These are phyloP conservation scores for Pichia manshurica DNA, from an alignment of 805 yeast genomes.

Conservation along the genomic window DNA sequence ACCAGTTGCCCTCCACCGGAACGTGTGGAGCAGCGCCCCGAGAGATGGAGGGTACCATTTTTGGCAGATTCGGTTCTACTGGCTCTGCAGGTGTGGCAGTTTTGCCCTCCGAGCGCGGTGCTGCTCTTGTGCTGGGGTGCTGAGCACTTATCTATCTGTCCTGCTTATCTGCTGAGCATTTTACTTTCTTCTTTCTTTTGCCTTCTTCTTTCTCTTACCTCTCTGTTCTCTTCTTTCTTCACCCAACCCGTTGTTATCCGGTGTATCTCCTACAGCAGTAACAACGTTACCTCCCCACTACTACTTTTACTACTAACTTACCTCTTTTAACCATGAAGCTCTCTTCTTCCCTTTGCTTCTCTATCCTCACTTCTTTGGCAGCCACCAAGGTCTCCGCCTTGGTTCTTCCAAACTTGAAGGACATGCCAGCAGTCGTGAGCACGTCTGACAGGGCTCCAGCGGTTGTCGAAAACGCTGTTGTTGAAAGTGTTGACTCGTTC, in stretches of 20 bases:
- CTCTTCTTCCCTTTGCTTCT: constrained; percentile 13
- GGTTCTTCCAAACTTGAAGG: constrained; percentile 18
- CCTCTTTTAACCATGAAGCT: constrained; percentile 14
- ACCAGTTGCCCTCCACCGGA: no score
- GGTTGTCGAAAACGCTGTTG: not conserved
- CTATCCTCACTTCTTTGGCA: constrained; percentile 16
- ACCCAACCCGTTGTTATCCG: not conserved
- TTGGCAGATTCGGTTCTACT: no score
- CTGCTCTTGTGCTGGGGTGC: not conserved
- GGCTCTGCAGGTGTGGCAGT: not conserved
- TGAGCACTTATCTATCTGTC: not conserved
- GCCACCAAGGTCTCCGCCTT: constrained; percentile 16
- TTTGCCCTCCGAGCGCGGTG: not conserved
- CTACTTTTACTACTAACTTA: no score
- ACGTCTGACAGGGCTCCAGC: constrained; percentile 27
- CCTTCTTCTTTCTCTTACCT: not conserved
- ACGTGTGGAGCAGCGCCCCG: no score
- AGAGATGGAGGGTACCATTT: no score
- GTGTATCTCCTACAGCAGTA: no score
- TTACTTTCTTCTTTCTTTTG: not conserved
- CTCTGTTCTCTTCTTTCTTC: not conserved
- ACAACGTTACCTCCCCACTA: not conserved
- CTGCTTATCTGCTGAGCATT: constrained; percentile 1
- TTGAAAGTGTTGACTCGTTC: constrained; percentile 12
- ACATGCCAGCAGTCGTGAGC: constrained; percentile 12